Evolutionary conservation across 1,284 basidiomycete genomes (phyloP).

Genomic region (Termitomyces sp.): DNA sequence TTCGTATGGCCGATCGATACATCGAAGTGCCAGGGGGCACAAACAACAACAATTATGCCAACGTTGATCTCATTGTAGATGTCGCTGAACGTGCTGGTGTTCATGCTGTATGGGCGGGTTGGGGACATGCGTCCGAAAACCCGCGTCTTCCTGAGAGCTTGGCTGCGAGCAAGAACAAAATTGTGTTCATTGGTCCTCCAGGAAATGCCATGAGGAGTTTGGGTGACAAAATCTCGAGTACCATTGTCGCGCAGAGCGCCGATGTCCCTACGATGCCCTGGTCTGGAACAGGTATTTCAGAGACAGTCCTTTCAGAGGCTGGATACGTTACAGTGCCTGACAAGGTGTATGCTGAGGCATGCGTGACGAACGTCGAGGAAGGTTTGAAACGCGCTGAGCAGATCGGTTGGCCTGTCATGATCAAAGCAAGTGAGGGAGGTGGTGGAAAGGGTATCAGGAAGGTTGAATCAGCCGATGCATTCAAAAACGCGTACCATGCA

Average conservation of each 20-base stretch:
- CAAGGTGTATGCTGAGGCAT: conserved; percentile 86
- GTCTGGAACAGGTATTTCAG: conserved; percentile 94
- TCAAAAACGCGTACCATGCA: conserved; percentile 92
- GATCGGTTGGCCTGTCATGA: conserved; percentile 99
- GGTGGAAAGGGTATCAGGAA: conserved; percentile 98
- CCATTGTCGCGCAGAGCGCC: conserved; percentile 97
- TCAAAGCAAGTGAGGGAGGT: conserved; percentile 98
- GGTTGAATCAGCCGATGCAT: conserved; percentile 80
- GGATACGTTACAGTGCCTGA: conserved; percentile 96
- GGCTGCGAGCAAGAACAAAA: conserved; percentile 88
- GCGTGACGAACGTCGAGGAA: conserved; percentile 87
- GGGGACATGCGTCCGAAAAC: conserved; percentile 99
- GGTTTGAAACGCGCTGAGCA: conserved; percentile 80
- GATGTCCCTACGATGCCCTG: conserved; percentile 99
- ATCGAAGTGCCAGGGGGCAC: conserved; percentile 98
- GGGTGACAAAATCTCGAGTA: conserved; percentile 99
- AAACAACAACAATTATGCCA: conserved; percentile 99
- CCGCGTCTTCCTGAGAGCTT: conserved; percentile 96
- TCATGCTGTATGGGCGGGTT: conserved; percentile 99
- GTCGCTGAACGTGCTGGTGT: conserved; percentile 96
- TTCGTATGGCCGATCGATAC: conserved; percentile 99
- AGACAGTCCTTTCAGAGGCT: conserved; percentile 81
- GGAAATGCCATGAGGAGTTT: conserved; percentile 99
- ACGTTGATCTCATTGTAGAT: conserved; percentile 99
- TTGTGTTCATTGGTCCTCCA: conserved; percentile 98